A percentile compares a stretch with the other conserved stretches of the same genome.
These are phyloP conservation scores for Nyssa sinensis DNA, from an alignment of 148 eudicot genomes.

Conservation along the genomic window DNA sequence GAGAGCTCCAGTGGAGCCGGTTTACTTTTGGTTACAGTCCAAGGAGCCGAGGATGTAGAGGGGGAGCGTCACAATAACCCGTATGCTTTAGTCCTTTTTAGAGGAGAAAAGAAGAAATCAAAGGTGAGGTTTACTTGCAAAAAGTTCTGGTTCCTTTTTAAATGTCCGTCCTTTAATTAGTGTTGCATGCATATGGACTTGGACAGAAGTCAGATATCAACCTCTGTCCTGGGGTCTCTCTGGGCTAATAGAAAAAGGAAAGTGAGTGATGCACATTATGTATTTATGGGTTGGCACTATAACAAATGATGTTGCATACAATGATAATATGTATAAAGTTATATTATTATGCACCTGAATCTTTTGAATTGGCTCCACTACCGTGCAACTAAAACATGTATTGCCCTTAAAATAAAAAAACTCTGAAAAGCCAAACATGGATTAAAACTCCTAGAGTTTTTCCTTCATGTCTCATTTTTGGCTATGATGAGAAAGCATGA, in stretches of 20 bases:
- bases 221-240: too few relatives aligned
- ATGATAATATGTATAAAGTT: too few relatives aligned
- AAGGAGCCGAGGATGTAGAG: slow-evolving; percentile 79
- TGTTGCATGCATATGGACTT: background rate
- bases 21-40: slow-evolving; percentile 57
- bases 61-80: slow-evolving; percentile 73
- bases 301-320: background rate
- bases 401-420: too few relatives aligned
- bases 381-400: background rate
- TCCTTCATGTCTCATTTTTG: too few relatives aligned
- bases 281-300: background rate
- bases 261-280: background rate
- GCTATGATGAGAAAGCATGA: too few relatives aligned
- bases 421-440: too few relatives aligned
- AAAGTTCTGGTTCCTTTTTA: background rate
- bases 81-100: slow-evolving; percentile 54
- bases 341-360: too few relatives aligned
- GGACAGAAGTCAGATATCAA: background rate
- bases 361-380: too few relatives aligned
- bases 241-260: background rate
- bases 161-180: background rate
- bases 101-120: slow-evolving; percentile 71
- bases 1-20: slow-evolving; percentile 60
- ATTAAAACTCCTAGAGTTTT: too few relatives aligned
- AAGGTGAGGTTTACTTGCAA: slow-evolving; percentile 45